Evolutionary conservation across 805 yeast species (phyloP).

Genomic region (Phaffomyces thermotolerans): DNA sequence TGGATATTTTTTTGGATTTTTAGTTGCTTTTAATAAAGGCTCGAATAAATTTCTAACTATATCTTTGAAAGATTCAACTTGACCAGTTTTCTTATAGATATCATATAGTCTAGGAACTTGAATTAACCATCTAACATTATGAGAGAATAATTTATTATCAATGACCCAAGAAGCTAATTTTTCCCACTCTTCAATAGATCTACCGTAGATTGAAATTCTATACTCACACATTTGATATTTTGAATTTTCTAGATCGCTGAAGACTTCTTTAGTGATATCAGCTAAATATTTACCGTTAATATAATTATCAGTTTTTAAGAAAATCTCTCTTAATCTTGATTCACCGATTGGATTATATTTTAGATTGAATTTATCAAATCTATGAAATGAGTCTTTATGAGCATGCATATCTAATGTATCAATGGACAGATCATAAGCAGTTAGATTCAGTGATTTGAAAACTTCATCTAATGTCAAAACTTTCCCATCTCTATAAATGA

Average conservation of each 20-base stretch:
- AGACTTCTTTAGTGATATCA: conserved; percentile 88
- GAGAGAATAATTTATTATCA: conserved; percentile 84
- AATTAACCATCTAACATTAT: conserved; percentile 93
- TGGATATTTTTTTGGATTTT: conserved; percentile 83
- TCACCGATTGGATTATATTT: conserved; percentile 98
- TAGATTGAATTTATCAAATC: conserved; percentile 94
- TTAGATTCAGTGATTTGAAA: conserved; percentile 79
- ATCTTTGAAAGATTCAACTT: conserved; percentile 67
- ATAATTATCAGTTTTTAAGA: conserved; percentile 90
- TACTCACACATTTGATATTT: conserved; percentile 98
- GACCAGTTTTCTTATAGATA: conserved; percentile 70
- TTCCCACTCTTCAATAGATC: conserved; percentile 89
- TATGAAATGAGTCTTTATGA: conserved; percentile 94
- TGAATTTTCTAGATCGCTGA: conserved; percentile 88
- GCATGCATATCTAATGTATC: conserved; percentile 99
- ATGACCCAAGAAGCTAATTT: conserved; percentile 91
- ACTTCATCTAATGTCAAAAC: conserved; percentile 83
- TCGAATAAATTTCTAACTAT: conserved; percentile 70
- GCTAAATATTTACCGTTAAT: conserved; percentile 86
- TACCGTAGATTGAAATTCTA: conserved; percentile 90
- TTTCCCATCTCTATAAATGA: conserved; percentile 88
- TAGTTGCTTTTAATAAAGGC: conserved; percentile 87
- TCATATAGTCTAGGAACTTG: conserved; percentile 94
- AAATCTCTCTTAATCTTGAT: conserved; percentile 92
- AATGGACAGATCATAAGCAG: conserved; percentile 92